A percentile compares a stretch with the other conserved stretches of the same genome.
Evolutionary conservation across 345 rosid species (phyloP).

Genomic region (Rhodomyrtus tomentosa): DNA sequence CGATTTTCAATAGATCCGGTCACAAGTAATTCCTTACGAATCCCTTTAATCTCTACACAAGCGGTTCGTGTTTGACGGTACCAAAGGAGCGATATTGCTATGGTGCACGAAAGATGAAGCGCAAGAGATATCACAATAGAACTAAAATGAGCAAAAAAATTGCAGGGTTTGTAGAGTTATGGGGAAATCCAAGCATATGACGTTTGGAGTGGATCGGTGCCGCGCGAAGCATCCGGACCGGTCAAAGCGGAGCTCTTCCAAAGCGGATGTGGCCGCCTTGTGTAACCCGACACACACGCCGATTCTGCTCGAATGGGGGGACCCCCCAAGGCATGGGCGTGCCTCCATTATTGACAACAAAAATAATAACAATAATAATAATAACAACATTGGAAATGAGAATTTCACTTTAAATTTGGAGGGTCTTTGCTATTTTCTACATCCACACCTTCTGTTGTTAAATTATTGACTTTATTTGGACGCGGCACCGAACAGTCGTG

Average conservation of each 20-base stretch:
- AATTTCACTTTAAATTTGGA: not conserved
- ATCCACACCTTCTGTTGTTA: not conserved
- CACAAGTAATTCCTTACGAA: not conserved
- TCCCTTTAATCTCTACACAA: not conserved
- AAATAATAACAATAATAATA: not conserved
- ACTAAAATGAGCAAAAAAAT: not conserved
- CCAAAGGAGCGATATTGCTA: not conserved
- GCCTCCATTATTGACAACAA: not conserved
- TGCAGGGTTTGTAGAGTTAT: not conserved
- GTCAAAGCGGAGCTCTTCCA: not conserved
- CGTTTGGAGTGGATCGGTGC: not conserved
- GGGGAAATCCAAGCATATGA: not conserved
- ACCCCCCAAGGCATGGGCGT: not conserved
- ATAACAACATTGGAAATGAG: not conserved
- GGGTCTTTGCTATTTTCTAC: not conserved
- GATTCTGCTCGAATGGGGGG: not conserved
- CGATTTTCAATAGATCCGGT: not conserved
- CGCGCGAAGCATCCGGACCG: not conserved
- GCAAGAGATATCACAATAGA: not conserved
- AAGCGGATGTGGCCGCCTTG: not conserved
- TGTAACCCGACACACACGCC: not conserved
- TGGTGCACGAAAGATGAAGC: not conserved
- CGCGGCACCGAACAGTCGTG: rapidly evolving
- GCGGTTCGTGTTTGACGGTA: not conserved
- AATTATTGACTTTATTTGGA: not conserved